These are phyloP conservation scores for Magnolia changhungtana DNA, from an alignment of 164 flowering plant species.

Conservation along the genomic window DNA sequence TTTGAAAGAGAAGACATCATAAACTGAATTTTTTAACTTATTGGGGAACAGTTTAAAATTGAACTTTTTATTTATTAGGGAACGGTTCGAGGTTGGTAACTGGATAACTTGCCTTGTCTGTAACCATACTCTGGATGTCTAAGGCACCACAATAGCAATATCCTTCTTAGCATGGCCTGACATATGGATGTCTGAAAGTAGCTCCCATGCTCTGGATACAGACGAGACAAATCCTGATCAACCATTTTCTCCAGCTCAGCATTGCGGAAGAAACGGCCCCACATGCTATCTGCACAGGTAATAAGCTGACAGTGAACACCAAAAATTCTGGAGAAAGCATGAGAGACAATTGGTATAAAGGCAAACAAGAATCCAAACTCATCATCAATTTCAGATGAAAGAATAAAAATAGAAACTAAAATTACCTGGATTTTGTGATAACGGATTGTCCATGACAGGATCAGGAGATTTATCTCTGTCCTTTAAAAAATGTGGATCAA, in stretches of 20 bases:
- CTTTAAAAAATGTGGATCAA: conserved; percentile 67
- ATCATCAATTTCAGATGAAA: not conserved
- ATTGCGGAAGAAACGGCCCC: conserved; percentile 89
- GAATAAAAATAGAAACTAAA: not conserved
- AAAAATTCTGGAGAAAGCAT: not conserved
- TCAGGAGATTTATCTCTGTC: conserved; percentile 59
- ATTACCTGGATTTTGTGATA: conserved; percentile 89
- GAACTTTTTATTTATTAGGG: too few relatives aligned
- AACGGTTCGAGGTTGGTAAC: too few relatives aligned
- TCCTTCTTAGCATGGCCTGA: conserved; percentile 80
- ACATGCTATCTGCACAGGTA: conserved; percentile 75
- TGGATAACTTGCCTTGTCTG: conserved; percentile 61
- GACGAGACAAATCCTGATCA: conserved; percentile 87
- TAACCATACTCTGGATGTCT: conserved; percentile 85
- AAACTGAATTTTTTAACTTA: too few relatives aligned
- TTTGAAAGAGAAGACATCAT: too few relatives aligned
- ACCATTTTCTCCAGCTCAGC: conserved; percentile 93
- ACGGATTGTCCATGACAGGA: conserved; percentile 79
- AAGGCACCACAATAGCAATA: conserved; percentile 87
- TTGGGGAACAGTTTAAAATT: too few relatives aligned
- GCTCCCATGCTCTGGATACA: conserved; percentile 90
- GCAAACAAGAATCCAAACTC: not conserved
- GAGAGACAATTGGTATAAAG: not conserved
- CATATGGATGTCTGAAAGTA: conserved; percentile 82
- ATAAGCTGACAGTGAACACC: not conserved